Evolutionary conservation across 2,329 filamentous ascomycete species (phyloP).

Genomic region (Nemania sp.): DNA sequence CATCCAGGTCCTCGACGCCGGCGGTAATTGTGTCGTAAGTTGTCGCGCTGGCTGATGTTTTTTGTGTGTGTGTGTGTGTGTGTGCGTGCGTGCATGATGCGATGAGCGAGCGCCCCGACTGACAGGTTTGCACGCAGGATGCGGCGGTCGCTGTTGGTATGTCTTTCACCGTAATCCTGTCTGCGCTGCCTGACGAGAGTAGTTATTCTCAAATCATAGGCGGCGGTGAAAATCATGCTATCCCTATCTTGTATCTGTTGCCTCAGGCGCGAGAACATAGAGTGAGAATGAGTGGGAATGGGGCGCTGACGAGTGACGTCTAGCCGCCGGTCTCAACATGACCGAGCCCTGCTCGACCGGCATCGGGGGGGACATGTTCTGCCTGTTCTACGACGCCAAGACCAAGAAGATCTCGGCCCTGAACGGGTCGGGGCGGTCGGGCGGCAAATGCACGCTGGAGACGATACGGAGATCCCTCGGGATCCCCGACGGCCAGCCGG

Average conservation of each 20-base stretch:
- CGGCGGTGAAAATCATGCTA: no score
- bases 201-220: no score
- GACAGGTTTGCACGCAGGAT: slow-evolving; percentile 61
- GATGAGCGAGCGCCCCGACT: neutral
- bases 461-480: slow-evolving; percentile 71
- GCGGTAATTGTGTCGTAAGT: slow-evolving; percentile 90
- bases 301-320: slow-evolving; percentile 6
- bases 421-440: slow-evolving; percentile 90
- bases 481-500: slow-evolving; percentile 57
- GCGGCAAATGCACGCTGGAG: slow-evolving; percentile 70
- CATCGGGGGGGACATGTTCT: slow-evolving; percentile 97
- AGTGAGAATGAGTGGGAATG: neutral
- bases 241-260: neutral
- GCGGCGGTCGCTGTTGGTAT: slow-evolving; percentile 89
- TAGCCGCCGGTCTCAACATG: slow-evolving; percentile 88
- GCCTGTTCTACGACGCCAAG: slow-evolving; percentile 85
- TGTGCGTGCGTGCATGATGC: neutral
- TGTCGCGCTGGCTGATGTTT: neutral
- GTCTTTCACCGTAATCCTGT: no score
- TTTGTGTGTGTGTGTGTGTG: neutral
- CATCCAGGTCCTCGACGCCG: slow-evolving; percentile 79
- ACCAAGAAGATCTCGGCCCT: slow-evolving; percentile 81
- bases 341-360: slow-evolving; percentile 93
- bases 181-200: no score
- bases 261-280: neutral